Conservation (phyloP, 179 eudicot genomes). For the Beta corolliflora region DNA sequence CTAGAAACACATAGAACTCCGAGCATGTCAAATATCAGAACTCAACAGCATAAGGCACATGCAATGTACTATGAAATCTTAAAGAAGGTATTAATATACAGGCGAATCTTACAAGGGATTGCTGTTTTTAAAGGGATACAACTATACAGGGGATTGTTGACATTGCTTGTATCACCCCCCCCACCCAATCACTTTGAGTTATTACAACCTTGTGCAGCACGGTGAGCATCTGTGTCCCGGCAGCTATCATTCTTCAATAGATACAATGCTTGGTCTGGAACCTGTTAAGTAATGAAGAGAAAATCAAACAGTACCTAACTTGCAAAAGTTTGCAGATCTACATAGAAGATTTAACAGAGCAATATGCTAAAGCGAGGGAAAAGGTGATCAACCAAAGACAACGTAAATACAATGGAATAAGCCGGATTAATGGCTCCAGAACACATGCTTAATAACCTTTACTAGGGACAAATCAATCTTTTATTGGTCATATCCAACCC, state of each 20-base stretch:
- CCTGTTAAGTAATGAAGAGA: constrained; percentile 7
- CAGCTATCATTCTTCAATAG: constrained; percentile 1
- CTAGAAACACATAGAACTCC: background rate
- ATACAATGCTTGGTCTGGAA: constrained; percentile 10
- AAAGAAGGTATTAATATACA: background rate
- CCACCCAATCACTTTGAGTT: background rate
- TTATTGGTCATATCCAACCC: background rate
- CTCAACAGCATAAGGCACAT: background rate
- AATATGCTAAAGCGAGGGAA: background rate
- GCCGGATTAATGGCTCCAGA: background rate
- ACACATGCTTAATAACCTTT: background rate
- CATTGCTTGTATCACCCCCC: background rate
- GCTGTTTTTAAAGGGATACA: background rate
- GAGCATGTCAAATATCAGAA: background rate
- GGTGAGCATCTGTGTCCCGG: background rate
- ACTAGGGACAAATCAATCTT: background rate
- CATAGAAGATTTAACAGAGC: background rate
- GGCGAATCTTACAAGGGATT: background rate
- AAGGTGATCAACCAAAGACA: background rate
- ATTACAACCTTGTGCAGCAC: background rate
- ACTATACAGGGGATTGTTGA: background rate
- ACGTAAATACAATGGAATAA: background rate
- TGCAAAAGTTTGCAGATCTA: background rate
- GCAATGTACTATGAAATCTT: background rate
- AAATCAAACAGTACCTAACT: background rate